These are phyloP conservation scores for Turritis glabra DNA, from an alignment of 345 rosid species.

Conservation along the genomic window DNA sequence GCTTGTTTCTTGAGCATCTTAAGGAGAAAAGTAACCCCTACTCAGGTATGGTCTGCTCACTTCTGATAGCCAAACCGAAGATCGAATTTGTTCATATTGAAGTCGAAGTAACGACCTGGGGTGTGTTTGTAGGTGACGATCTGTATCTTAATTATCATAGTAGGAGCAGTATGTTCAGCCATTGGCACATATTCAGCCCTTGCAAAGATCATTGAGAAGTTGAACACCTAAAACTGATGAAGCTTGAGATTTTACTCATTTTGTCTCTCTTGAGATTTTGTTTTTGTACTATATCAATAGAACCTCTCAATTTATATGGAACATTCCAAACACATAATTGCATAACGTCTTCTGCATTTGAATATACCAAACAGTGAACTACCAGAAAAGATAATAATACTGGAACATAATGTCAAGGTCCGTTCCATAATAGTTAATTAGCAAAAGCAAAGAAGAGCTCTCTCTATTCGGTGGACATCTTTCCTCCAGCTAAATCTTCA, in stretches of 20 bases:
- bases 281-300: not conserved
- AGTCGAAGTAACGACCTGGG: not conserved
- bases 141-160: constrained; percentile 61
- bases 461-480: constrained; percentile 38
- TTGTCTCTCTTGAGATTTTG: not conserved
- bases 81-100: not conserved
- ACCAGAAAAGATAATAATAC: not conserved
- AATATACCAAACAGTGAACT: not conserved
- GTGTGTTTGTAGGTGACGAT: constrained; percentile 44
- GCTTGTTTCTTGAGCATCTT: constrained; percentile 86
- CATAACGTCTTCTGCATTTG: not conserved
- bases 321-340: not conserved
- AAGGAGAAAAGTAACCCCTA: constrained; percentile 51
- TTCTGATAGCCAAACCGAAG: not conserved
- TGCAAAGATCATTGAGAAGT: constrained; percentile 57
- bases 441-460: constrained; percentile 8
- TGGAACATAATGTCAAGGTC: not conserved
- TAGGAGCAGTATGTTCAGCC: constrained; percentile 62
- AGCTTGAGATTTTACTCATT: not conserved
- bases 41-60: constrained; percentile 51
- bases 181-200: constrained; percentile 77
- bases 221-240: constrained; percentile 40
- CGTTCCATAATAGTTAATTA: not conserved
- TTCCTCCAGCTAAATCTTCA: constrained; percentile 84
- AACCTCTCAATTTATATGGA: not conserved